Base-by-base conservation (phyloP, 2,329 filamentous ascomycete genomes). In the Pseudogymnoascus sp. region DNA sequence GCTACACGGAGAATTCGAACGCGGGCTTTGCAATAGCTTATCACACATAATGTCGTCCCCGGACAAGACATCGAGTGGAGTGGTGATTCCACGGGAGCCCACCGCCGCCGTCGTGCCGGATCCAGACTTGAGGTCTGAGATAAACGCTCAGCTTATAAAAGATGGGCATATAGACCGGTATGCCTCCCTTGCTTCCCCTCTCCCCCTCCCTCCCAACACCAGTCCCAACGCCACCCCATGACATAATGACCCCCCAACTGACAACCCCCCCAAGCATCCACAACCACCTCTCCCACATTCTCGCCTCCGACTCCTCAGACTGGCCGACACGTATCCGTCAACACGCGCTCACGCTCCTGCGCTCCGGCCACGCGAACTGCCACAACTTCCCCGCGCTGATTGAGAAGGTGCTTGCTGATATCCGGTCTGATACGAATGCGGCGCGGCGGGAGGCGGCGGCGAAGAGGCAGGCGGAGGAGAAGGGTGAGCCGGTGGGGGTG, bases 81-180 rank as follows among this genome's bases (percentile, higher is more conserved):
- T 45, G 18, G 40, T 45, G 40, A 45, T 45, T 12, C 40, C 40
- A 6, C 12, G 6, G 21, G 25, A 18, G 10, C 40, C 40, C 21
- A 9, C 21, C 13, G 40, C 40, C 6, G 18, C 40, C 5, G 10
- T 15, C 4, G 40, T 25, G 1, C 13, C 52, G 10, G 85, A 87
- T 67, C 77, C 81, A 5, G 84, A 87, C 63, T 73, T 87, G 62
- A 78, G 85, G 21, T 86, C 84, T 1, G 79, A 86, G 67, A 83
- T 87, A 68, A 87, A 87, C 70, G 76, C 78, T 8, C 68, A 82
- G 10, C 74, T 87, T 25, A 75, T 87, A 35, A 76, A 78, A 40
- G 83, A 85, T 52, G 84, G 84, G 2, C 81, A 86, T 65, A 79
- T 86, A 25, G 73, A 77, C 55, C 84, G 82, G 85, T 87, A 76